These are phyloP conservation scores for Penicillium fimorum DNA, from an alignment of 495 filamentous ascomycete genomes.

Conservation along the genomic window DNA sequence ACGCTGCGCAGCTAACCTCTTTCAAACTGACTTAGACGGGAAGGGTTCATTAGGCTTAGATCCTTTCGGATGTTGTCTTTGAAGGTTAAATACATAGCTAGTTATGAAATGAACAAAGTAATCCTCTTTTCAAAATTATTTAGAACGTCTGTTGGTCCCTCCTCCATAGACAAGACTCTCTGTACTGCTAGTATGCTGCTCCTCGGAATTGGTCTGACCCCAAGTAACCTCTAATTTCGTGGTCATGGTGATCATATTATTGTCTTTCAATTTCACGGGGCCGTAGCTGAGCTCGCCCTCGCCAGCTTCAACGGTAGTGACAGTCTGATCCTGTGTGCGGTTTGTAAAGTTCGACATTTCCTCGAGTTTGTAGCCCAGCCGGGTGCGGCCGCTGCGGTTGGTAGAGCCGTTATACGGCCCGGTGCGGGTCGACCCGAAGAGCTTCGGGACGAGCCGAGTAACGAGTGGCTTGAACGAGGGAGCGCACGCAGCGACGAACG, in stretches of 20 bases:
- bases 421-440: conserved; percentile 13
- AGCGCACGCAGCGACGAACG: conserved; percentile 46
- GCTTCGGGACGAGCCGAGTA: conserved; percentile 12
- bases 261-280: not conserved
- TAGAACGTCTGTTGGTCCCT: not conserved
- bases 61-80: too few species aligned
- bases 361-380: conserved; percentile 14
- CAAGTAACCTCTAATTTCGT: conserved; percentile 12
- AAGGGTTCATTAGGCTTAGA: too few species aligned
- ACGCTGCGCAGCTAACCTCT: too few species aligned
- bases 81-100: too few species aligned
- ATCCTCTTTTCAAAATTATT: not conserved
- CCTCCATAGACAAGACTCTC: conserved; percentile 9
- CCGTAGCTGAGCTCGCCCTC: not conserved
- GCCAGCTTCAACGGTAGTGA: not conserved
- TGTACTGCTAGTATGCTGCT: conserved; percentile 7
- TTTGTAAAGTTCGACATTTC: not conserved
- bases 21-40: too few species aligned
- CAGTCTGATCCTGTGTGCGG: not conserved
- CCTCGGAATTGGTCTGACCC: not conserved
- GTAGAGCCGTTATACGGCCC: conserved; percentile 13
- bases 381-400: conserved; percentile 5
- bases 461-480: conserved; percentile 21
- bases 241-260: conserved; percentile 6
- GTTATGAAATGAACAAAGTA: too few species aligned